Conservation (phyloP, 768 basidiomycete species). For the Mycena kentingensis region DNA sequence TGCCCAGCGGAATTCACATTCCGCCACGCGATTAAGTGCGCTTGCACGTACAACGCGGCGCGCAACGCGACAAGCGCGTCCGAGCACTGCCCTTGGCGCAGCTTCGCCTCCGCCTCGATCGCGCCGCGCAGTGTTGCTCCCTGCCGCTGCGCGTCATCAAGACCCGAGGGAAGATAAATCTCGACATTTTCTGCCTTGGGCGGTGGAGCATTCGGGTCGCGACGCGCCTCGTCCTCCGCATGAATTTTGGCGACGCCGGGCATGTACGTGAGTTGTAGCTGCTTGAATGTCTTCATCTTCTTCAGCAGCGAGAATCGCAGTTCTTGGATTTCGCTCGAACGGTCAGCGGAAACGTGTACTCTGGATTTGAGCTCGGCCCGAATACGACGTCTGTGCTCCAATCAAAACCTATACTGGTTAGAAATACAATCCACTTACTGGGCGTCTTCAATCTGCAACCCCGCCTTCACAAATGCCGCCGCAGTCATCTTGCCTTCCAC, state of each 20-base stretch:
- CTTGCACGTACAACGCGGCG: slow-evolving; percentile 8
- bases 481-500: slow-evolving; percentile 1
- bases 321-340: slow-evolving; percentile 8
- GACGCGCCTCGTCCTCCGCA: not conserved
- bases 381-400: not conserved
- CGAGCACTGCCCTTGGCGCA: slow-evolving; percentile 8
- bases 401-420: not conserved
- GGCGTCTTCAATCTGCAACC: slow-evolving; percentile 12
- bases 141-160: not conserved
- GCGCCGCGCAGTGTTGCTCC: not conserved
- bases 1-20: slow-evolving; percentile 12
- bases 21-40: slow-evolving; percentile 5
- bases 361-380: not conserved
- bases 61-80: slow-evolving; percentile 2
- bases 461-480: slow-evolving; percentile 5
- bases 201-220: not conserved
- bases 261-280: slow-evolving; percentile 5
- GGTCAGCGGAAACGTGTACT: not conserved
- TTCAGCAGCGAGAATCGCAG: slow-evolving; percentile 1
- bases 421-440: slow-evolving; percentile 10
- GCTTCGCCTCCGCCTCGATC: slow-evolving; percentile 2
- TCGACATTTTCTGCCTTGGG: slow-evolving; percentile 9
- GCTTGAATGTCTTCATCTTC: slow-evolving; percentile 7
- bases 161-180: slow-evolving; percentile 3
- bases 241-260: slow-evolving; percentile 7